phyloP scores from a whole-genome alignment of 192 early-diverging fungal species.

The Allomyces macrogynus region DNA sequence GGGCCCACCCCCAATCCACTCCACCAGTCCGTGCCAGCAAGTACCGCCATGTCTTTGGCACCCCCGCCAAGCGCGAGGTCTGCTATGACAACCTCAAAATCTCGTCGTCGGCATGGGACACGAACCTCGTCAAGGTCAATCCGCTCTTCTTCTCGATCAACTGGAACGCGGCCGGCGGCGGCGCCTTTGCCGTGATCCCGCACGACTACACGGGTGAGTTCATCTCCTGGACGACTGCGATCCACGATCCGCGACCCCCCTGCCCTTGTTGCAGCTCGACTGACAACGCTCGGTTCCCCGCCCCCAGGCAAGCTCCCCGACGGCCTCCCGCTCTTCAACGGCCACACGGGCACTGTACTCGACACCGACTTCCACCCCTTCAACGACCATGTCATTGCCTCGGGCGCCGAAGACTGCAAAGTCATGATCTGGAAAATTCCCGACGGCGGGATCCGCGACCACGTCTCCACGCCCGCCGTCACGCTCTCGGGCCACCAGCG shows the following conservation, averaged over 20 bases:
- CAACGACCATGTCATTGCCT: constrained; percentile 90
- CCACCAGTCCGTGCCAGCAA: constrained; percentile 55
- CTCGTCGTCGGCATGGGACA: constrained; percentile 85
- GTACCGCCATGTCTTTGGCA: constrained; percentile 88
- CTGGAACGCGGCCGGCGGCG: constrained; percentile 72
- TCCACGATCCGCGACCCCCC: too few species aligned
- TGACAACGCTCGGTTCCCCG: too few species aligned
- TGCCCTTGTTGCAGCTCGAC: too few species aligned
- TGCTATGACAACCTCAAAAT: constrained; percentile 88
- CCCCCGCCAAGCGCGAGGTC: constrained; percentile 62
- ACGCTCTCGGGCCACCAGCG: constrained; percentile 7
- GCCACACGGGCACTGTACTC: constrained; percentile 81
- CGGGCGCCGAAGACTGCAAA: constrained; percentile 59
- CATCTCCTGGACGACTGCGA: too few species aligned
- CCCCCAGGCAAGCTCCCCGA: constrained; percentile 68
- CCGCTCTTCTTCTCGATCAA: constrained; percentile 56
- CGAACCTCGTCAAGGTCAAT: constrained; percentile 88
- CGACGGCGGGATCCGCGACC: constrained; percentile 18
- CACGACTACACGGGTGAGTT: constrained; percentile 35
- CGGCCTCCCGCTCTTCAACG: constrained; percentile 72
- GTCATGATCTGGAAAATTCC: constrained; percentile 94
- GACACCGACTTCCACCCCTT: constrained; percentile 97
- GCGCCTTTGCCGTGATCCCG: constrained; percentile 91
- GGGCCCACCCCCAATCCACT: too few species aligned
- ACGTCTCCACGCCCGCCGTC: neutral